phyloP scores from a whole-genome alignment of 2,329 filamentous ascomycete genomes.

The Clonostachys rhizophaga region DNA sequence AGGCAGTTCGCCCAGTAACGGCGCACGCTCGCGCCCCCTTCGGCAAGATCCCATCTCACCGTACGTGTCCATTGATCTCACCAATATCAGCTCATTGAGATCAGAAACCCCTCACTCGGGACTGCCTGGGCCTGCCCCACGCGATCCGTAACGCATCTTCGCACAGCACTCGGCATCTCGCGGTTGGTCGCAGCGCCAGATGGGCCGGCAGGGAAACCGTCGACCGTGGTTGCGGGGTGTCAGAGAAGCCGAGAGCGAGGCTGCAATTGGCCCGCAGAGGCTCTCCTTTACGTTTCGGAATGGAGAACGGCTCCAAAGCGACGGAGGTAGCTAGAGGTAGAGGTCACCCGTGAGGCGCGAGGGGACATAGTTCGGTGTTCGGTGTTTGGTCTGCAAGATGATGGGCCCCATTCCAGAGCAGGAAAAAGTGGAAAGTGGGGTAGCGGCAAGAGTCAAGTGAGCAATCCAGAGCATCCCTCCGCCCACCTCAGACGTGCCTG shows the following conservation, averaged over 20 bases:
- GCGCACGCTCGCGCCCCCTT: too few species aligned
- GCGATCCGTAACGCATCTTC: neutral
- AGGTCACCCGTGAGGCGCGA: slow-evolving; percentile 1
- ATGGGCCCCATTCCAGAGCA: too few species aligned
- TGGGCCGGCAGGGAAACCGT: too few species aligned
- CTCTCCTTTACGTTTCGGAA: neutral
- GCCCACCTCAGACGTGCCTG: too few species aligned
- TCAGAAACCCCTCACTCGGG: neutral
- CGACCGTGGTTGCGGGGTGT: neutral
- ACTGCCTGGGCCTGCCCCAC: neutral
- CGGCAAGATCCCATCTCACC: too few species aligned
- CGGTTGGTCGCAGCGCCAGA: too few species aligned
- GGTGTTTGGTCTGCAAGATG: slow-evolving; percentile 5
- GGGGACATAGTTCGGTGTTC: slow-evolving; percentile 21
- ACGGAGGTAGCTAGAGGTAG: too few species aligned
- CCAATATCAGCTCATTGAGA: neutral
- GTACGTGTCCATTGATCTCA: too few species aligned
- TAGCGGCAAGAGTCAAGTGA: too few species aligned
- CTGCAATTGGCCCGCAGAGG: neutral
- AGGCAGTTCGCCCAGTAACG: too few species aligned
- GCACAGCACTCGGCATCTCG: neutral
- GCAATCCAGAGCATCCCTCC: too few species aligned
- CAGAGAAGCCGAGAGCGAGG: neutral
- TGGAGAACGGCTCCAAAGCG: neutral
- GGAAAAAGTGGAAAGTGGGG: too few species aligned